These are phyloP conservation scores for Quercus alba DNA, from an alignment of 306 rosid genomes.

Conservation along the genomic window DNA sequence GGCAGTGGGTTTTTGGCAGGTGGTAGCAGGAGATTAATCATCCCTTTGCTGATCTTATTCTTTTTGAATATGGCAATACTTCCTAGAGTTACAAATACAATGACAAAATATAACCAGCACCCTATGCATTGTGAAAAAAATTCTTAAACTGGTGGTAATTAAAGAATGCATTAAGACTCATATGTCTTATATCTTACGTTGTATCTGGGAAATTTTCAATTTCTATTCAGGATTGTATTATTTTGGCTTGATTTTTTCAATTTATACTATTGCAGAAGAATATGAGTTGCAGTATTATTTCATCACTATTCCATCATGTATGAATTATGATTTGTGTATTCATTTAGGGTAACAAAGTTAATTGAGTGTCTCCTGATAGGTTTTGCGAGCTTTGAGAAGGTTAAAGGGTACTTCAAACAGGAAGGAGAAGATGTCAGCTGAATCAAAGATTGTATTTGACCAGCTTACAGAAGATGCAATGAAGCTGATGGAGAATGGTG, in stretches of 20 bases:
- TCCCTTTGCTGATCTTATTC: no score
- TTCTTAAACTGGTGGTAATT: not conserved
- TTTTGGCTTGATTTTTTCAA: not conserved
- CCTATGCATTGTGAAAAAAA: no score
- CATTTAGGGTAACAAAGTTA: slow-evolving; percentile 12
- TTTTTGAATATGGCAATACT: no score
- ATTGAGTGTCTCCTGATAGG: slow-evolving; percentile 43
- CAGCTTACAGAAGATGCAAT: slow-evolving; percentile 94
- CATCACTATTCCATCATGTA: not conserved
- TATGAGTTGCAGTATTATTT: not conserved
- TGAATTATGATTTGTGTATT: not conserved
- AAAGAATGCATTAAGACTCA: not conserved
- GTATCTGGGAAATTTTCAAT: not conserved
- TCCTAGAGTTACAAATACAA: no score
- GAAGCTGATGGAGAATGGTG: slow-evolving; percentile 95
- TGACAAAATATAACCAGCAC: no score
- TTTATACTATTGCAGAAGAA: not conserved
- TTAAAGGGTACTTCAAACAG: slow-evolving; percentile 70
- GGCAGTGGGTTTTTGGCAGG: no score
- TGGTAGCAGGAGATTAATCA: no score
- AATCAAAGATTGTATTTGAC: slow-evolving; percentile 71
- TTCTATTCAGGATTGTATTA: not conserved
- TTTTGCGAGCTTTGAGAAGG: slow-evolving; percentile 89
- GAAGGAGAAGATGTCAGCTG: slow-evolving; percentile 85
- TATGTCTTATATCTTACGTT: not conserved